Evolutionary conservation across 2,329 filamentous ascomycete species (phyloP).

Genomic region (Cladosporium sphaerospermum): DNA sequence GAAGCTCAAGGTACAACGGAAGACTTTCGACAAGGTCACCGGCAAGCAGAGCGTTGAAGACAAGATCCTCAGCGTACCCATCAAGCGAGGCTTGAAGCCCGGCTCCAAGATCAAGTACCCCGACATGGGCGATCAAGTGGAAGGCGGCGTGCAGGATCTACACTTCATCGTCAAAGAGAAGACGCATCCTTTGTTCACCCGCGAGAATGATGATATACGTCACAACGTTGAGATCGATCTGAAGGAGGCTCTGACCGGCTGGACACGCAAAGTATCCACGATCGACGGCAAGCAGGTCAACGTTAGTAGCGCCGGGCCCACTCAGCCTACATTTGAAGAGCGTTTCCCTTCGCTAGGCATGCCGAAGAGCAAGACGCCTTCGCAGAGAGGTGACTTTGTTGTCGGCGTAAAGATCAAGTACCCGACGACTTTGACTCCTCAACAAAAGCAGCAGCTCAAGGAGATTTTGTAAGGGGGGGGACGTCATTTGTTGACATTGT

Average conservation of each 20-base stretch:
- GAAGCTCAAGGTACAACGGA: conserved; percentile 97
- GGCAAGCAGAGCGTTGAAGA: conserved; percentile 84
- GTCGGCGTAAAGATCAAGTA: conserved; percentile 91
- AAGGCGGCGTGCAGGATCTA: conserved; percentile 89
- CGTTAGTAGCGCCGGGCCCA: conserved; percentile 75
- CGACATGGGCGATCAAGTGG: conserved; percentile 95
- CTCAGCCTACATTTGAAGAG: conserved; percentile 75
- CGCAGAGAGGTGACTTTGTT: conserved; percentile 77
- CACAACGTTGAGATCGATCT: conserved; percentile 74
- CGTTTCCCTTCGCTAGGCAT: conserved; percentile 82
- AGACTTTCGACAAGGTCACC: conserved; percentile 74
- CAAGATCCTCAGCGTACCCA: conserved; percentile 85
- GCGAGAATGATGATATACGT: conserved; percentile 81
- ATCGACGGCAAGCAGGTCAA: conserved; percentile 85
- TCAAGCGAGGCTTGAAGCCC: conserved; percentile 92
- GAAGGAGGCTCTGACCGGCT: conserved; percentile 91
- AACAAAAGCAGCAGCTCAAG: conserved; percentile 74
- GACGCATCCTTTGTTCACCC: conserved; percentile 74
- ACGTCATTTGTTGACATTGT: background rate
- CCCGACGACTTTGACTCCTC: conserved; percentile 66
- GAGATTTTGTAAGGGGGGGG: conserved; percentile 57
- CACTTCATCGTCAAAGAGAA: conserved; percentile 97
- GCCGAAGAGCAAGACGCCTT: conserved; percentile 87
- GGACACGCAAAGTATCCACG: conserved; percentile 83
- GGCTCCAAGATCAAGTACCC: conserved; percentile 98